Evolutionary conservation across 108 stramenopile genomes (phyloP).

Genomic region (Asterionellopsis glacialis): DNA sequence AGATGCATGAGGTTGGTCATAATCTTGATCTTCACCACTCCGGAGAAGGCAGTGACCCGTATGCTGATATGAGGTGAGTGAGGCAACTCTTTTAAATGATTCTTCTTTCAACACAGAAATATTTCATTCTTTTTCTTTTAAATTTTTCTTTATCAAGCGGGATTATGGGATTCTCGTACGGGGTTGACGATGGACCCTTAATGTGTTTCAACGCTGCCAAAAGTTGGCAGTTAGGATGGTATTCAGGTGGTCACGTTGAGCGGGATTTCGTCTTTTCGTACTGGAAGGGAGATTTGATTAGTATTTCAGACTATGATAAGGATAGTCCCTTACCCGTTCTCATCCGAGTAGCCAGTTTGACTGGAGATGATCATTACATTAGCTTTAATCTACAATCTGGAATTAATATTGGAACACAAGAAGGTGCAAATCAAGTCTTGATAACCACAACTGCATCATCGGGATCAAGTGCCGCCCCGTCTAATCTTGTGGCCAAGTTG

Average conservation of each 20-base stretch:
- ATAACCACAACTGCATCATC: not conserved
- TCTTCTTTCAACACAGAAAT: too few relatives aligned
- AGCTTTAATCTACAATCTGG: constrained; percentile 8
- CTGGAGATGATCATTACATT: constrained; percentile 2
- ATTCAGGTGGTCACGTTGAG: not conserved
- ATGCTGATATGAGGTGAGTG: constrained; percentile 1
- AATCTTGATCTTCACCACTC: constrained; percentile 38
- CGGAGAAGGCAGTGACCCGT: not conserved
- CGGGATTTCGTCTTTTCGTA: not conserved
- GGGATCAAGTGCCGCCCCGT: too few relatives aligned
- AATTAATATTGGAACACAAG: constrained; percentile 9
- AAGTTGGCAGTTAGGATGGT: constrained; percentile 48
- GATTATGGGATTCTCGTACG: constrained; percentile 10
- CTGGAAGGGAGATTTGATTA: constrained; percentile 2
- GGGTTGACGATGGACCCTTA: not conserved
- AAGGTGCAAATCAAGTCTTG: constrained; percentile 11
- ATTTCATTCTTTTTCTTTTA: too few relatives aligned
- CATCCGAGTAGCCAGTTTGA: not conserved
- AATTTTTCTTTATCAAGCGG: not conserved
- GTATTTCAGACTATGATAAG: constrained; percentile 2
- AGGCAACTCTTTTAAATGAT: too few relatives aligned
- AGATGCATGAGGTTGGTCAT: constrained; percentile 65
- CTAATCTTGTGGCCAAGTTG: too few relatives aligned
- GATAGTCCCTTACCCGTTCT: not conserved
- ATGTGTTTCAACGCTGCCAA: constrained; percentile 54